Evolutionary conservation across 176 grass and related monocot species (phyloP).

Genomic region (Zoysia pacifica): DNA sequence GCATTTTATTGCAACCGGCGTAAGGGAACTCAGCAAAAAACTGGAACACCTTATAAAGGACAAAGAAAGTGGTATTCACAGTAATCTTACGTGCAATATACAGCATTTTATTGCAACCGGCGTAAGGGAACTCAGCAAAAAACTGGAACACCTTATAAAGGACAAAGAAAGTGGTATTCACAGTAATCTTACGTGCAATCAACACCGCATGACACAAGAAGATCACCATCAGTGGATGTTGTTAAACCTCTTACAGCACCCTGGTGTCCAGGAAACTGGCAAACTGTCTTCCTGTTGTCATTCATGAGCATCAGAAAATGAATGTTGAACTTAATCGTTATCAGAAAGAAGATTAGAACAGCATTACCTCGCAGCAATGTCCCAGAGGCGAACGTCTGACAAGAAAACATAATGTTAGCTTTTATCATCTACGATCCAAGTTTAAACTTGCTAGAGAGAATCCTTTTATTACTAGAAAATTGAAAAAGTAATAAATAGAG

Average conservation of each 20-base stretch:
- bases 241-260: conserved; percentile 77
- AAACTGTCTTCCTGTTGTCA: conserved; percentile 77
- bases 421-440: conserved; percentile 26
- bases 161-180: conserved; percentile 17
- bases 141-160: not conserved
- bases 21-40: not conserved
- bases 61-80: conserved; percentile 20
- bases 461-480: too few relatives aligned
- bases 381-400: conserved; percentile 93
- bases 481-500: too few relatives aligned
- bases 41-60: not conserved
- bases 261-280: conserved; percentile 90
- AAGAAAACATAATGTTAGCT: conserved; percentile 30
- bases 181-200: conserved; percentile 82
- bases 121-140: not conserved
- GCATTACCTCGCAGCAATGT: conserved; percentile 81
- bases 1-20: not conserved
- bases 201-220: conserved; percentile 88
- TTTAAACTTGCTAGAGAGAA: conserved; percentile 4
- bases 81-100: conserved; percentile 75
- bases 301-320: not conserved
- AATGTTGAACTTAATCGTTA: not conserved
- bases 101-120: not conserved
- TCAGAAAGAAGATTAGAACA: not conserved
- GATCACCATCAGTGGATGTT: conserved; percentile 84